These are phyloP conservation scores for Xerocomus potaroensis DNA, from an alignment of 768 basidiomycete species.

Conservation along the genomic window DNA sequence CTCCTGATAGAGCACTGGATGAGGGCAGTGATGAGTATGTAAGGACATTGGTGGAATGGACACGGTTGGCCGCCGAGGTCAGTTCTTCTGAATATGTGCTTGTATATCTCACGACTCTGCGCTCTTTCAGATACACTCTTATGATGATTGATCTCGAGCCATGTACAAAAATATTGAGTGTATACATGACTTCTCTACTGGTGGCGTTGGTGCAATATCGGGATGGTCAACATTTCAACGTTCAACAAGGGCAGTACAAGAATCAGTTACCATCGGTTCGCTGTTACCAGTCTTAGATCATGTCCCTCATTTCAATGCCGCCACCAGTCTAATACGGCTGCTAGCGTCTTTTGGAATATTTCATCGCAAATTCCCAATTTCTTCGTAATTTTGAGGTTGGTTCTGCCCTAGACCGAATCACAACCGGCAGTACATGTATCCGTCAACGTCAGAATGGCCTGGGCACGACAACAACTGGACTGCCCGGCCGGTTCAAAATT, in stretches of 20 bases:
- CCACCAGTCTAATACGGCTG: no score
- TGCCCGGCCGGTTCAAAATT: conserved; percentile 1
- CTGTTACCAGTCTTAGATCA: no score
- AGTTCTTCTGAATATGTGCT: conserved; percentile 9
- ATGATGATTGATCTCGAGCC: conserved; percentile 13
- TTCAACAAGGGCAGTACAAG: no score
- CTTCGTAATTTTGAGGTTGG: no score
- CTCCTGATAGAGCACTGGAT: conserved; percentile 67
- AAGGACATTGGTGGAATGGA: conserved; percentile 69
- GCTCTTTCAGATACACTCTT: conserved; percentile 23
- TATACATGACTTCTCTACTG: no score
- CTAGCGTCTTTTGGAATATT: no score
- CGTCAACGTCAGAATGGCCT: conserved; percentile 2
- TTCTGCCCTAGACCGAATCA: background rate
- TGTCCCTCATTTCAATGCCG: no score
- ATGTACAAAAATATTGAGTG: background rate
- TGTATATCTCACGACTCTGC: background rate
- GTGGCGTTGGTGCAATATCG: no score
- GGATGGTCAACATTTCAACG: no score
- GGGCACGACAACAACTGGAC: background rate
- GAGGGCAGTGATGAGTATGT: conserved; percentile 69
- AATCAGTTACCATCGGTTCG: no score
- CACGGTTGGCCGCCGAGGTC: conserved; percentile 58
- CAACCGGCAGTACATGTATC: background rate
- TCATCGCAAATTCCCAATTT: background rate